Evolutionary conservation across 2,329 filamentous ascomycete species (phyloP).

Genomic region (Cercospora janseana): DNA sequence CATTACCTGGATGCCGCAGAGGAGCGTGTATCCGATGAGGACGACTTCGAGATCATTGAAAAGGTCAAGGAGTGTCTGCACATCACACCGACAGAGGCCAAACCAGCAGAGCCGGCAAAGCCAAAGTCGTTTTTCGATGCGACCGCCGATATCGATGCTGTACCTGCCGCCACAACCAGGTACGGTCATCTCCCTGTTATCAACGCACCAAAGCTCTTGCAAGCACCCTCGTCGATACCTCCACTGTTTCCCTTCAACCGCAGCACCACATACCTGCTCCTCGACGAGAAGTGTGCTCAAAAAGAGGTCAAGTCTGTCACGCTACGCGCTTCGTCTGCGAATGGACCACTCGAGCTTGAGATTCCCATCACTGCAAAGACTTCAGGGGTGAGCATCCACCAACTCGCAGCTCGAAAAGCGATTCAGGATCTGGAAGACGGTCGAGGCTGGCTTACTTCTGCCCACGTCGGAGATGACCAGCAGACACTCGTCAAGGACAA

Average conservation of each 20-base stretch:
- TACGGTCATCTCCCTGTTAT: conserved; percentile 56
- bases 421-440: conserved; percentile 68
- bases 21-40: conserved; percentile 34
- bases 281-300: conserved; percentile 53
- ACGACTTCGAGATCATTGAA: conserved; percentile 64
- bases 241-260: conserved; percentile 66
- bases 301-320: conserved; percentile 55
- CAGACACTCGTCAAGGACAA: conserved; percentile 46
- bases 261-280: conserved; percentile 63
- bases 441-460: conserved; percentile 62
- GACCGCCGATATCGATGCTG: conserved; percentile 46
- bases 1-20: no score
- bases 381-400: conserved; percentile 52
- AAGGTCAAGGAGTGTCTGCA: conserved; percentile 53
- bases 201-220: conserved; percentile 57
- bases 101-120: conserved; percentile 26
- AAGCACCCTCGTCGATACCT: conserved; percentile 63
- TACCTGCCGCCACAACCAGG: conserved; percentile 35
- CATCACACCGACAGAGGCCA: conserved; percentile 32
- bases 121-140: conserved; percentile 62
- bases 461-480: conserved; percentile 44
- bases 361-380: conserved; percentile 54
- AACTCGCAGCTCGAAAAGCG: conserved; percentile 67
- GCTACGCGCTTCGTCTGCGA: conserved; percentile 56
- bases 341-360: conserved; percentile 61